Conservation (phyloP, 2,329 filamentous ascomycete species). For the Lecanicillium sp. region DNA sequence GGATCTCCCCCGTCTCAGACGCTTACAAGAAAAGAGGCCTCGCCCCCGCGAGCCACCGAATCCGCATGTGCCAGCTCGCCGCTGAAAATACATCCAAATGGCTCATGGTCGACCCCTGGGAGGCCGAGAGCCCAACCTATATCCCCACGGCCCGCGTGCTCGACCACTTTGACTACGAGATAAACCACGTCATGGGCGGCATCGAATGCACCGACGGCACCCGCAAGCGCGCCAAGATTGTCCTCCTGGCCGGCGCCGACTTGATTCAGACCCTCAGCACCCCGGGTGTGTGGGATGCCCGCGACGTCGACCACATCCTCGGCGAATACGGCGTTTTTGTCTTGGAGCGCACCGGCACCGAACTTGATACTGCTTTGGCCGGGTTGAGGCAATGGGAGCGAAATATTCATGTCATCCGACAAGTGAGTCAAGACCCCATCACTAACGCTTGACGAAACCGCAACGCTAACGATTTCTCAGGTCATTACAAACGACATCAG, state of each 20-base stretch:
- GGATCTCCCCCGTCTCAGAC: conserved; percentile 22
- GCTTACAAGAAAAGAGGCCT: conserved; percentile 30
- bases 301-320: conserved; percentile 83
- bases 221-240: conserved; percentile 62
- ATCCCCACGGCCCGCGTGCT: conserved; percentile 83
- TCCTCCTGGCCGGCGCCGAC: conserved; percentile 73
- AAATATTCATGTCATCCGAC: conserved; percentile 78
- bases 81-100: conserved; percentile 63
- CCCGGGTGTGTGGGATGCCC: conserved; percentile 71
- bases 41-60: conserved; percentile 28
- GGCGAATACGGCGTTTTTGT: conserved; percentile 78
- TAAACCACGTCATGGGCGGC: conserved; percentile 72
- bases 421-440: conserved; percentile 16
- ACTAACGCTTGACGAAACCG: background rate
- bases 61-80: conserved; percentile 76
- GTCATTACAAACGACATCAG: conserved; percentile 77
- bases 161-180: conserved; percentile 85
- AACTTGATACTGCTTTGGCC: conserved; percentile 81
- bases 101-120: conserved; percentile 85
- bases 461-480: conserved; percentile 35
- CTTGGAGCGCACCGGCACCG: conserved; percentile 80
- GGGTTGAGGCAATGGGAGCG: conserved; percentile 74
- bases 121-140: conserved; percentile 74
- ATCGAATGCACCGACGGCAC: conserved; percentile 61
- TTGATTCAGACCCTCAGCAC: conserved; percentile 67